Percentiles rank a stretch among this genome's conserved stretches.
These are phyloP conservation scores for Nelumbo lutea DNA, from an alignment of 164 flowering plant genomes.

Conservation along the genomic window DNA sequence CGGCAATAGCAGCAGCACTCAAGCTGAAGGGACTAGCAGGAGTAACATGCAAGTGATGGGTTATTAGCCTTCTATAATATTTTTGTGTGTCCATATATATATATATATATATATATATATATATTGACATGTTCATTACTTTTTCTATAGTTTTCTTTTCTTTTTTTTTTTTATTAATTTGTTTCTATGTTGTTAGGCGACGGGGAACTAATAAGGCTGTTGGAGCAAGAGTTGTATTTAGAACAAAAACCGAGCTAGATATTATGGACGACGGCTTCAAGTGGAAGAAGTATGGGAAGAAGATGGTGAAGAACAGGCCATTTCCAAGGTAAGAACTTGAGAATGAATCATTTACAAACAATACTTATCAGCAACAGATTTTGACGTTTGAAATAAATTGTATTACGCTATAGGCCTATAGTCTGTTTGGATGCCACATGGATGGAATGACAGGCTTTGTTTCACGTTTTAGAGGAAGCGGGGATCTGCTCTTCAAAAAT, in stretches of 20 bases:
- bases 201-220: constrained; percentile 14
- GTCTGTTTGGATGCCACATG: no score
- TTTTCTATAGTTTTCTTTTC: not conserved
- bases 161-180: not conserved
- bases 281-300: constrained; percentile 66
- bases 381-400: not conserved
- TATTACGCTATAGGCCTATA: not conserved
- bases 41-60: constrained; percentile 16
- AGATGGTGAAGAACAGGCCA: constrained; percentile 57
- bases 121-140: not conserved
- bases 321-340: constrained; percentile 44
- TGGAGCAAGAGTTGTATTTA: constrained; percentile 40
- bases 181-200: constrained; percentile 12
- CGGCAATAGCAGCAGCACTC: constrained; percentile 13
- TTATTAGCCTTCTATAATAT: not conserved
- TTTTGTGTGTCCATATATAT: not conserved
- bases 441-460: no score
- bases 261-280: constrained; percentile 49
- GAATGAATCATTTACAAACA: not conserved
- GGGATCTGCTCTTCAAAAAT: no score
- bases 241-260: constrained; percentile 41
- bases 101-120: not conserved
- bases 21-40: constrained; percentile 9
- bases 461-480: no score
- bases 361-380: not conserved